Evolutionary conservation across 2,329 filamentous ascomycete species (phyloP), one percentile per base, ranked within the genome.

Genomic region (Fusarium redolens): DNA sequence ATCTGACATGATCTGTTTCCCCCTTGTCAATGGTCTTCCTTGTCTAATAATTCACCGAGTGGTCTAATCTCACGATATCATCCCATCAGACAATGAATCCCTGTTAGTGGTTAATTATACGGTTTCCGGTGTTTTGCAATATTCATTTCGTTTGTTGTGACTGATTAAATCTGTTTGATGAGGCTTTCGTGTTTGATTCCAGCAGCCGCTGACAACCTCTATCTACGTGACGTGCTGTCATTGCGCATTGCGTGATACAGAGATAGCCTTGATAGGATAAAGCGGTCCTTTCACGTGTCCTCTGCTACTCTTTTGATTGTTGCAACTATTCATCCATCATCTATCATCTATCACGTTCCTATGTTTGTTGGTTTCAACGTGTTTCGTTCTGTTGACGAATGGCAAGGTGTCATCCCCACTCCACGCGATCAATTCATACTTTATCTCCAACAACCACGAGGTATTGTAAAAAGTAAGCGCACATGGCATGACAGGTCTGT

Each of bases 401-500:
- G 37, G 35, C 50, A 50, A 41, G 55, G 20, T 40, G 30, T 55
- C 35, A 20, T 61, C 70, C 41, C 71, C 71, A 51, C 71, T 73
- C 37, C 33, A 43, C 30, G 13, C 28, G 48, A 35, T n/a, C 43
- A 37, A 48, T 25, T 48, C 33, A 47, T 43, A 25, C 44, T 25
- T 35, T 43, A 31, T 45, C 58, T 41, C 44, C 57, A 73, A 71
- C 56, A 51, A n/a, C 44, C 55, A 65, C 28, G 37, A 56, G 30
- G 50, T 30, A 45, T 40, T 28, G 51, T 37, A 37, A 15, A 59
- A 43, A 35, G 37, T 35, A 45, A 60, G 47, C 61, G 41, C 41
- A 37, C 52, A 35, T 65, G 44, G 44, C 28, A 59, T 48, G 43
- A 41, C 33, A 48, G 30, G 20, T 63, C 15, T 45, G 20, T 57